phyloP scores from a whole-genome alignment of 352 stramenopile genomes.

The Elongisporangium senticosum region DNA sequence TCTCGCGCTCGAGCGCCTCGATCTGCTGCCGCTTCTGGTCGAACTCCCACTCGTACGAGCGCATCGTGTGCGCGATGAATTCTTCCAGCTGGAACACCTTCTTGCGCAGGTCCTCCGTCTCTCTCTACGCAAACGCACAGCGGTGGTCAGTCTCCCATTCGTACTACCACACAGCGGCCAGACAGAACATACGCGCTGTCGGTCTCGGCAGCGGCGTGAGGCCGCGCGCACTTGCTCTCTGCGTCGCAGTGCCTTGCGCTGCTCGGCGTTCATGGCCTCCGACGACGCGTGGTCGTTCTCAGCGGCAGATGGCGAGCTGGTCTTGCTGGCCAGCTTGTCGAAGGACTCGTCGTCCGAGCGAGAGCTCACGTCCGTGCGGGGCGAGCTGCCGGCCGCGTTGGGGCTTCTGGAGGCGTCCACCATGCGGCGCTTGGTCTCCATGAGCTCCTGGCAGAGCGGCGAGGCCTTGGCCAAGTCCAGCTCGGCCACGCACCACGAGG shows the following conservation, averaged over 20 bases:
- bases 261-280: conserved; percentile 36
- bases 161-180: neutral
- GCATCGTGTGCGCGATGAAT: conserved; percentile 52
- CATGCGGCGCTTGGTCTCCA: conserved; percentile 47
- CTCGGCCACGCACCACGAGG: neutral
- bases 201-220: conserved; percentile 50
- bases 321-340: conserved; percentile 16
- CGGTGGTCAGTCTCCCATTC: neutral
- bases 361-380: conserved; percentile 29
- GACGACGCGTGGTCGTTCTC: conserved; percentile 5
- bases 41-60: conserved; percentile 49
- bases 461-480: conserved; percentile 6
- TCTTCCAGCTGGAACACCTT: conserved; percentile 70
- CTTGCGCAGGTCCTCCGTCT: conserved; percentile 61
- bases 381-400: conserved; percentile 24
- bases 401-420: conserved; percentile 13
- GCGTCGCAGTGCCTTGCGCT: conserved; percentile 55
- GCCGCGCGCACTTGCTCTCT: conserved; percentile 58
- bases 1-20: conserved; percentile 37
- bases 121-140: conserved; percentile 14
- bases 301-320: conserved; percentile 7
- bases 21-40: conserved; percentile 35
- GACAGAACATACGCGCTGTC: conserved; percentile 30
- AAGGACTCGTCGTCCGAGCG: conserved; percentile 37
- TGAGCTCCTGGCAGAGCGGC: conserved; percentile 26